Conservation (phyloP, 2,329 filamentous ascomycete species). For the Alternaria sp. region DNA sequence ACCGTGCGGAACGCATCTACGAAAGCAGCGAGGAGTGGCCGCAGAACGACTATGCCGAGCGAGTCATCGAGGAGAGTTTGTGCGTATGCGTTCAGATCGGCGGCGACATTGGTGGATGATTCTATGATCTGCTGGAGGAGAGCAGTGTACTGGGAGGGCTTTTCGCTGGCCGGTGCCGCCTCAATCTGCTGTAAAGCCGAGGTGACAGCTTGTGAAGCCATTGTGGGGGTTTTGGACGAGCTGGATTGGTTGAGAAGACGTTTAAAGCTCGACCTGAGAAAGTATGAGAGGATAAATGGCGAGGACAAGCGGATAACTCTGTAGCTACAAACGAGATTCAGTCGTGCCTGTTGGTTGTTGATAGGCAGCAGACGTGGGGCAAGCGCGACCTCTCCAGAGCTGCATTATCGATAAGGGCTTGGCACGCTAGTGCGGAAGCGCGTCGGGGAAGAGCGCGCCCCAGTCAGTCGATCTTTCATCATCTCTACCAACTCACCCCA, state of each 20-base stretch:
- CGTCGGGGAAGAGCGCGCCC: slow-evolving; percentile 14
- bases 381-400: slow-evolving; percentile 2
- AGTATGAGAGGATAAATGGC: neutral
- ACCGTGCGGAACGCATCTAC: slow-evolving; percentile 67
- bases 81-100: slow-evolving; percentile 72
- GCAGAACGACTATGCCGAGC: slow-evolving; percentile 77
- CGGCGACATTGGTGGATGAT: slow-evolving; percentile 55
- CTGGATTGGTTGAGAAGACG: neutral
- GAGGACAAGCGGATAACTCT: neutral
- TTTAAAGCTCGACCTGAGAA: neutral
- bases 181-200: slow-evolving; percentile 59
- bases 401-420: slow-evolving; percentile 26
- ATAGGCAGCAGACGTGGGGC: slow-evolving; percentile 18
- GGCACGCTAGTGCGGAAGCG: slow-evolving; percentile 25
- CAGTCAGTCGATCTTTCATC: slow-evolving; percentile 15
- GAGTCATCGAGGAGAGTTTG: slow-evolving; percentile 71
- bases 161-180: slow-evolving; percentile 55
- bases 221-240: slow-evolving; percentile 29
- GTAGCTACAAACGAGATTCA: neutral
- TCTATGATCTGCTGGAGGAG: slow-evolving; percentile 64
- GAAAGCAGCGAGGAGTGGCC: slow-evolving; percentile 72
- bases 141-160: slow-evolving; percentile 62
- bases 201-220: slow-evolving; percentile 59
- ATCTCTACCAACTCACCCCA: neutral
- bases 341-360: neutral